These are phyloP conservation scores for Hypoxylon intermedium DNA, from an alignment of 495 filamentous ascomycete genomes.

Conservation along the genomic window DNA sequence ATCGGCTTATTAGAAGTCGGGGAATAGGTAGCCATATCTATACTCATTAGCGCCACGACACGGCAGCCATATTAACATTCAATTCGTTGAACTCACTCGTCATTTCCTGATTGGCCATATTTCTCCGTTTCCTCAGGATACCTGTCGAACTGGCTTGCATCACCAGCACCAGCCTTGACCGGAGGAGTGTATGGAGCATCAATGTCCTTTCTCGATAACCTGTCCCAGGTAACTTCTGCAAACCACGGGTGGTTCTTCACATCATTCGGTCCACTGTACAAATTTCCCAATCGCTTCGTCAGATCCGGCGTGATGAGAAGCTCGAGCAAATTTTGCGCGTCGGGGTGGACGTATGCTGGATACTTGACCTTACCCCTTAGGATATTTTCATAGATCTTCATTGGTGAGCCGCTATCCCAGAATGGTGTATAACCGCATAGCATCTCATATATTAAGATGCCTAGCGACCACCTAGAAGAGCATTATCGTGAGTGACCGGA, in stretches of 20 bases:
- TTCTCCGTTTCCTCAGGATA: slow-evolving; percentile 96
- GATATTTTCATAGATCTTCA: slow-evolving; percentile 99
- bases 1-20: slow-evolving; percentile 65
- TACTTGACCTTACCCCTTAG: slow-evolving; percentile 92
- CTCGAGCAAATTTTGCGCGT: slow-evolving; percentile 89
- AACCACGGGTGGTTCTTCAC: slow-evolving; percentile 98
- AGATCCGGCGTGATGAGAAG: slow-evolving; percentile 93
- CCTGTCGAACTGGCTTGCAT: slow-evolving; percentile 96
- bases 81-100: slow-evolving; percentile 71
- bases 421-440: slow-evolving; percentile 98
- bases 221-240: slow-evolving; percentile 96
- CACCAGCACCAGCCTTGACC: slow-evolving; percentile 87
- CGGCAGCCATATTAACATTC: slow-evolving; percentile 6
- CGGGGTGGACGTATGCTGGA: slow-evolving; percentile 90
- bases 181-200: slow-evolving; percentile 99
- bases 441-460: slow-evolving; percentile 99
- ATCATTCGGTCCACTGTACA: slow-evolving; percentile 89
- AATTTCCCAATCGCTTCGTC: slow-evolving; percentile 92
- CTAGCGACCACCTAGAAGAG: slow-evolving; percentile 86
- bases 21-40: slow-evolving; percentile 75
- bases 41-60: slow-evolving; percentile 23
- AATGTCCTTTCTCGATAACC: slow-evolving; percentile 91
- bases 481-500: slow-evolving; percentile 10
- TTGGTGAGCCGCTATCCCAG: slow-evolving; percentile 95
- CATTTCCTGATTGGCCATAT: slow-evolving; percentile 78